Base-by-base conservation (phyloP, 1,284 basidiomycete genomes). In the Cutaneotrichosporon mucoides region DNA sequence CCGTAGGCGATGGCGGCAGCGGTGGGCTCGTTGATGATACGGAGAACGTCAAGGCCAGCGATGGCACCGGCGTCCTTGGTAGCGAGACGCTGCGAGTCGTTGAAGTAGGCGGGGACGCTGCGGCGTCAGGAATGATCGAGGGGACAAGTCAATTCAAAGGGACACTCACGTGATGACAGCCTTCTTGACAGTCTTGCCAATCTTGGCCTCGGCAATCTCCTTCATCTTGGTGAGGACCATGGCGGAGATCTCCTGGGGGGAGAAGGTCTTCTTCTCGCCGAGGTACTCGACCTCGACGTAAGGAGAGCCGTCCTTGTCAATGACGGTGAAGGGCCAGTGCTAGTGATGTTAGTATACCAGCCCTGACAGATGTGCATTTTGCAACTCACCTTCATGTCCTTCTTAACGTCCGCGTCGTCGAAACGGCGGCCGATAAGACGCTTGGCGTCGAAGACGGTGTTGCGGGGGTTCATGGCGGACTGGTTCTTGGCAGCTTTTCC, bases 201-300 rank as follows among this genome's bases (percentile, higher is more conserved):
- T 80, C 79, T 85, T 84, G 72, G 83, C 82, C 79, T 85, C 84
- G 56, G 84, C 82, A 71, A 82, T 84, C 78, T 85, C 95, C 86
- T 95, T 98, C 92, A 99, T 97, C 84, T 98, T 99, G 72, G 84
- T 84, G 71, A 99, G 87, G 70, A 99, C 94, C 95, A 99, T 98
- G 68, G 95, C 88, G 15, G 95, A 98, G 79, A 99, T 95, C 76
- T 85, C 83, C 77, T 84, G 82, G 60, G 84, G 84, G 57, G 81
- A 81, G 79, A 85, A 85, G 62, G 79, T 78, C 82, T 84, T 85
- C 67, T 75, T 79, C 80, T 85, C 83, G 65, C 78, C 79, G 66
- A 82, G 81, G 81, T 85, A 85, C 66, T 82, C 79, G 69, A 85
- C 84, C 78, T 82, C 70, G 68, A 84, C 80, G 78, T 80, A 81